Evolutionary conservation across 768 basidiomycete species (phyloP), one percentile per base, ranked within the genome.

Genomic region (Pleurotus eryngii): DNA sequence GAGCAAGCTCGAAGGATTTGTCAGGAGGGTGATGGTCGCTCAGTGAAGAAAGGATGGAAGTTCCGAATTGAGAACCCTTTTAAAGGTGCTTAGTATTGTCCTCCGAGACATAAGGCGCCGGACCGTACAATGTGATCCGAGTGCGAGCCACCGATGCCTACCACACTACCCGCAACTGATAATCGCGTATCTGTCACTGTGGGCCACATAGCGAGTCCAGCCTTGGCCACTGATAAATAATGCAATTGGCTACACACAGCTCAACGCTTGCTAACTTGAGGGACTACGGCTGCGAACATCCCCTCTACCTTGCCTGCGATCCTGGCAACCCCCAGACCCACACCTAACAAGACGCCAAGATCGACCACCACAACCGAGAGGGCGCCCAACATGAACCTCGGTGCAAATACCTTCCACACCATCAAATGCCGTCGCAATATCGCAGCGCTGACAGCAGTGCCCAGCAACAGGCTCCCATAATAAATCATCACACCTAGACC

Each of bases 361-460:
- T 98, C 96, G 2, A 92, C 83, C 1, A 81, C 81, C 3, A 92
- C 42, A 37, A 96, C 68, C 26, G 81, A 80, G 3, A 84, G 64
- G 0, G 82, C 92, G 0, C 81, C 90, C 14, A 82, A 67, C 87
- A 98, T 95, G 68, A 95, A 97, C 60, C 96, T 74, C 60, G 97
- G 97, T 38, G 95, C 96, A 65, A 98, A 99, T 3, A 98, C 87
- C 73, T 98, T 98, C 97, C 97, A 99, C 20, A 98, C 95, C 95
- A 97, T 97, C 61, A 97, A 70, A 68, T 98, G 95, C 46, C 94
- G 69, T 61, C 94, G 72, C 51, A 95, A 71, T 63, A 85, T 81
- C 6, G 92, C 89, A 0, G 92, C 86, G 56, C 85, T 85, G 5
- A 83, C 69, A 3, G 92, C 87, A 14, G 85, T 82, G 3, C 89